A percentile compares a stretch with the other conserved stretches of the same genome.
Conservation (phyloP, 2,329 filamentous ascomycete species). For the Daldinia eschscholtzii region DNA sequence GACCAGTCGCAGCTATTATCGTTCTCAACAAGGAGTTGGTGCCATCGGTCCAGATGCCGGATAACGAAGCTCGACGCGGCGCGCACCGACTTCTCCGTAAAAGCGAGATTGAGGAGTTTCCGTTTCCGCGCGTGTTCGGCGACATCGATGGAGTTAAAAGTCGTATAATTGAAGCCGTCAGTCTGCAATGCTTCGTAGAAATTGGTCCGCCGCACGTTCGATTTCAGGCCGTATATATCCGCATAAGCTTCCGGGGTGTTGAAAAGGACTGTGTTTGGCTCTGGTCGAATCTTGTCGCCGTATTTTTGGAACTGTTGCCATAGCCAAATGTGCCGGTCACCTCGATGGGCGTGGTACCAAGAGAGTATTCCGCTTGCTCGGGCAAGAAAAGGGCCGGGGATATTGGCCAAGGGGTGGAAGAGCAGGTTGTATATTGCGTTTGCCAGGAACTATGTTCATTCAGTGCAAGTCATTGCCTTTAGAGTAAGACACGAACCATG, state of each 20-base stretch:
- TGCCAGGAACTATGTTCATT: not conserved
- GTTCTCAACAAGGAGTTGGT: constrained; percentile 34
- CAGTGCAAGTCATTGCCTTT: not conserved
- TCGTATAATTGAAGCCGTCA: not conserved
- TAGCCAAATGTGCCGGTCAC: not conserved
- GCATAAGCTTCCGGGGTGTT: not conserved
- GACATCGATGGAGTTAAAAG: not conserved
- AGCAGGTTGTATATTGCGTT: not conserved
- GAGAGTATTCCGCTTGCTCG: not conserved
- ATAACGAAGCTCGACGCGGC: constrained; percentile 37
- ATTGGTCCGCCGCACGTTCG: not conserved
- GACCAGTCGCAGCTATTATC: constrained; percentile 34
- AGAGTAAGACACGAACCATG: not conserved
- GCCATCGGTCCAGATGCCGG: constrained; percentile 46
- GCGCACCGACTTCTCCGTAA: constrained; percentile 4
- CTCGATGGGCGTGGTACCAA: not conserved
- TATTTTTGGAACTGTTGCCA: constrained; percentile 1
- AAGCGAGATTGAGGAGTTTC: not conserved
- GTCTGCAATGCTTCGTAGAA: not conserved
- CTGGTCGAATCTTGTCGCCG: constrained; percentile 1
- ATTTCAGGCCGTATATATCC: constrained; percentile 1
- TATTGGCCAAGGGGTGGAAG: not conserved
- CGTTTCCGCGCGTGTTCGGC: constrained; percentile 3
- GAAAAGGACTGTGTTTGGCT: constrained; percentile 2
- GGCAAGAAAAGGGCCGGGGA: not conserved